A percentile compares a stretch with the other conserved stretches of the same genome.
These are phyloP conservation scores for Cladosporium sp. DNA, from an alignment of 2,329 filamentous ascomycete species.

Conservation along the genomic window DNA sequence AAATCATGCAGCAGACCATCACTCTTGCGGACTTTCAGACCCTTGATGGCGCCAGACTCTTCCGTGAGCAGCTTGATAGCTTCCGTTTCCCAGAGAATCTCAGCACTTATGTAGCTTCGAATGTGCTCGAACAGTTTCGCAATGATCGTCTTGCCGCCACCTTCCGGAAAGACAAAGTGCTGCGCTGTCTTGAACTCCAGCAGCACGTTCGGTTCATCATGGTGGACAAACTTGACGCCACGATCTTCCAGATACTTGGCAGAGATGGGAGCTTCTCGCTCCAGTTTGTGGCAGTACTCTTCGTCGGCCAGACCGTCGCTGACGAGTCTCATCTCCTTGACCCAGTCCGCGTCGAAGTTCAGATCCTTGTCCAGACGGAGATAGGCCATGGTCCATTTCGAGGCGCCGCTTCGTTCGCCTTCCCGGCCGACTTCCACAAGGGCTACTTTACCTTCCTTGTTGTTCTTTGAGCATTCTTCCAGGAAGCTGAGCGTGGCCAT, in stretches of 20 bases:
- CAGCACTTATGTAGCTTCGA: slow-evolving; percentile 29
- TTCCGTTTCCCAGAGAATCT: slow-evolving; percentile 38
- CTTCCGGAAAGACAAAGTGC: slow-evolving; percentile 39
- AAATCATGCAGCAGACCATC: slow-evolving; percentile 35
- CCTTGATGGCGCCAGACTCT: slow-evolving; percentile 33
- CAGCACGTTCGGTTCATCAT: slow-evolving; percentile 38
- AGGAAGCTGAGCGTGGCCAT: slow-evolving; percentile 40
- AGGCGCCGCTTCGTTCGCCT: slow-evolving; percentile 39
- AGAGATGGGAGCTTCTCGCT: slow-evolving; percentile 34
- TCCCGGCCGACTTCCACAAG: slow-evolving; percentile 38
- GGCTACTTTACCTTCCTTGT: slow-evolving; percentile 36
- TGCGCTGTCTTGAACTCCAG: slow-evolving; percentile 40
- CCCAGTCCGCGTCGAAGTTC: slow-evolving; percentile 33
- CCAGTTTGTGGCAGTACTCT: slow-evolving; percentile 39
- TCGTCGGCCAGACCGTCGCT: slow-evolving; percentile 37
- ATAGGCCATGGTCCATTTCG: slow-evolving; percentile 40
- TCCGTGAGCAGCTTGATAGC: slow-evolving; percentile 33
- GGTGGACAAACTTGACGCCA: slow-evolving; percentile 35
- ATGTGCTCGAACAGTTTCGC: slow-evolving; percentile 36
- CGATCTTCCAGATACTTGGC: slow-evolving; percentile 36
- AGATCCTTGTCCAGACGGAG: slow-evolving; percentile 38
- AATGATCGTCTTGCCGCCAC: slow-evolving; percentile 38
- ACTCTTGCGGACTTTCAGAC: slow-evolving; percentile 37
- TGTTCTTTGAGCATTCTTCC: slow-evolving; percentile 34
- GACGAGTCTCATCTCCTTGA: slow-evolving; percentile 34